These are phyloP conservation scores for Salix viminalis DNA, from an alignment of 345 rosid genomes.

Conservation along the genomic window DNA sequence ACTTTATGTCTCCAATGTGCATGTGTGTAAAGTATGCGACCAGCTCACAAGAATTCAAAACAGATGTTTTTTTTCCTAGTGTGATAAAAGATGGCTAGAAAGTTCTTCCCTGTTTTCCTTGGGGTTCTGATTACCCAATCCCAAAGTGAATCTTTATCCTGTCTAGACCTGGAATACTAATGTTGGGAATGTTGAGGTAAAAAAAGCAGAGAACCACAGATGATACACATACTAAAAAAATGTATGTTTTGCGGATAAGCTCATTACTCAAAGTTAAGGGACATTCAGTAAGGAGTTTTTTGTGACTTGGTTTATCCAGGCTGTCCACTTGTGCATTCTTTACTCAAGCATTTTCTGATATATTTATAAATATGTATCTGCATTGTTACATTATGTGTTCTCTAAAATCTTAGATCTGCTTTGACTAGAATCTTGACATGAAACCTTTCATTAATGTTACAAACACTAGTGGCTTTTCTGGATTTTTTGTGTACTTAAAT, in stretches of 20 bases:
- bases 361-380: neutral
- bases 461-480: neutral
- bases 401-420: neutral
- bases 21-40: too few relatives aligned
- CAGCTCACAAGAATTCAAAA: too few relatives aligned
- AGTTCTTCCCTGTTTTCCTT: neutral
- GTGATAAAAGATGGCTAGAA: neutral
- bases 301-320: neutral
- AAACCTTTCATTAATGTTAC: neutral
- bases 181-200: neutral
- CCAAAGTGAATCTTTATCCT: neutral
- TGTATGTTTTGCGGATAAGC: neutral
- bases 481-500: neutral
- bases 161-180: neutral
- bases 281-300: neutral
- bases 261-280: neutral
- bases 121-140: neutral
- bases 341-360: neutral
- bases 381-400: neutral
- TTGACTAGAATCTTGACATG: neutral
- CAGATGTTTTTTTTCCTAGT: neutral
- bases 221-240: neutral
- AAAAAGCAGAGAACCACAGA: neutral
- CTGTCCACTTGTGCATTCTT: neutral
- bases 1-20: too few relatives aligned